Percentiles rank a stretch among this genome's conserved stretches.
These are phyloP conservation scores for Tetracladium setigerum DNA, from an alignment of 495 filamentous ascomycete species.

Conservation along the genomic window DNA sequence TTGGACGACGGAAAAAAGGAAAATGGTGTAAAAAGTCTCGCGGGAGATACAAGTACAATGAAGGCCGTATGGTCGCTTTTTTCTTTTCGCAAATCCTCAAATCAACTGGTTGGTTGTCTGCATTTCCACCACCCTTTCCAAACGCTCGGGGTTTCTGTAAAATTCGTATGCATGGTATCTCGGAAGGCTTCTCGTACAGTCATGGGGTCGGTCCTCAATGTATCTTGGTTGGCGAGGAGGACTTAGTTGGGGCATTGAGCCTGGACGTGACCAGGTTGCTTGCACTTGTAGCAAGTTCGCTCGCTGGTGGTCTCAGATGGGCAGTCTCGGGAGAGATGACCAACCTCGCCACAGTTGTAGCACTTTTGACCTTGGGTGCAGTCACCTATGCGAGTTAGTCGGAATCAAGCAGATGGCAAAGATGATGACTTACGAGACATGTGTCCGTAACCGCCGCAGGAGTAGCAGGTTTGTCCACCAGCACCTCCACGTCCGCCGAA, in stretches of 20 bases:
- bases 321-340: constrained; percentile 93
- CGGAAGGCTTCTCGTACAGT: constrained; percentile 11
- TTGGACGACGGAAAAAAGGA: constrained; percentile 1
- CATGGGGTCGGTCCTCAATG: constrained; percentile 11
- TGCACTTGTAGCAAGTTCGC: constrained; percentile 99
- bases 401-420: neutral
- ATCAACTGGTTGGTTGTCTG: constrained; percentile 18
- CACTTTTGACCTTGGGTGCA: constrained; percentile 99
- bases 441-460: constrained; percentile 93
- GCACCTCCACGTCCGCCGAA: constrained; percentile 41
- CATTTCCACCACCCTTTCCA: constrained; percentile 20
- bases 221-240: constrained; percentile 4
- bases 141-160: constrained; percentile 21
- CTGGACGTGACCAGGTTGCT: constrained; percentile 95
- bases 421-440: constrained; percentile 60
- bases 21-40: neutral
- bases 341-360: constrained; percentile 98
- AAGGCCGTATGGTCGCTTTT: constrained; percentile 12
- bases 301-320: constrained; percentile 80
- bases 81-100: constrained; percentile 20
- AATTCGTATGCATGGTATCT: constrained; percentile 10
- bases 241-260: constrained; percentile 51
- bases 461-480: constrained; percentile 83
- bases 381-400: constrained; percentile 42
- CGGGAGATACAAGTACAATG: constrained; percentile 14